Evolutionary conservation across 306 rosid genomes (phyloP).

Genomic region (Vicia faba): DNA sequence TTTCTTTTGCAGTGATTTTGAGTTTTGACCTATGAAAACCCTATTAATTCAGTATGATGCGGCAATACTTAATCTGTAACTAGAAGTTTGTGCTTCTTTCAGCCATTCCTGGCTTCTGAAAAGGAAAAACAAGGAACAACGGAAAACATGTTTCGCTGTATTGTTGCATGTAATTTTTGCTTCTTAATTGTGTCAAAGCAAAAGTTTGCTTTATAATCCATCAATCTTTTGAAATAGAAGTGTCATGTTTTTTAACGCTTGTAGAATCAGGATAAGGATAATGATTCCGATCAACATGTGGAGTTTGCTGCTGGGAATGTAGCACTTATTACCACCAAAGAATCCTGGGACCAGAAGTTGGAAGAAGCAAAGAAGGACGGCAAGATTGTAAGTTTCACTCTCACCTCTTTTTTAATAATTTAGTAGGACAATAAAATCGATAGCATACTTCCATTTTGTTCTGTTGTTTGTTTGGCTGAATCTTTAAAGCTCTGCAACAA

Average conservation of each 20-base stretch:
- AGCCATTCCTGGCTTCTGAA: not conserved
- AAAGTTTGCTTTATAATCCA: not conserved
- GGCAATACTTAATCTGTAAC: constrained; percentile 7
- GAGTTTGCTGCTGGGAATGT: constrained; percentile 77
- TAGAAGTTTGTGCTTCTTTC: constrained; percentile 21
- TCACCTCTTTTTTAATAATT: constrained; percentile 2
- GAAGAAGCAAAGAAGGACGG: constrained; percentile 85
- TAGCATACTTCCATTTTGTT: constrained; percentile 17
- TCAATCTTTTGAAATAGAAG: constrained; percentile 28
- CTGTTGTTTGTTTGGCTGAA: constrained; percentile 32
- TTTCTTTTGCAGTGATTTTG: constrained; percentile 23
- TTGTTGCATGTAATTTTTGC: constrained; percentile 22
- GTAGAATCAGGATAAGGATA: constrained; percentile 49
- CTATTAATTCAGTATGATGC: constrained; percentile 10
- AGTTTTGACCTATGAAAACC: constrained; percentile 6
- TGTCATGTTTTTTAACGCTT: constrained; percentile 44
- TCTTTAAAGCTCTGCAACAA: constrained; percentile 1
- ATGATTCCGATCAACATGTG: constrained; percentile 60
- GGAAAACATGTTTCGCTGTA: constrained; percentile 4
- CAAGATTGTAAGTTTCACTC: constrained; percentile 65
- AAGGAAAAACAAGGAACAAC: not conserved
- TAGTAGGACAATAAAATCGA: constrained; percentile 4
- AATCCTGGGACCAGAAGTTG: constrained; percentile 83
- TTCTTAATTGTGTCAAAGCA: not conserved
- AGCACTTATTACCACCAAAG: constrained; percentile 69